phyloP scores from a whole-genome alignment of 805 yeast genomes.

The Metschnikowia shivogae region DNA sequence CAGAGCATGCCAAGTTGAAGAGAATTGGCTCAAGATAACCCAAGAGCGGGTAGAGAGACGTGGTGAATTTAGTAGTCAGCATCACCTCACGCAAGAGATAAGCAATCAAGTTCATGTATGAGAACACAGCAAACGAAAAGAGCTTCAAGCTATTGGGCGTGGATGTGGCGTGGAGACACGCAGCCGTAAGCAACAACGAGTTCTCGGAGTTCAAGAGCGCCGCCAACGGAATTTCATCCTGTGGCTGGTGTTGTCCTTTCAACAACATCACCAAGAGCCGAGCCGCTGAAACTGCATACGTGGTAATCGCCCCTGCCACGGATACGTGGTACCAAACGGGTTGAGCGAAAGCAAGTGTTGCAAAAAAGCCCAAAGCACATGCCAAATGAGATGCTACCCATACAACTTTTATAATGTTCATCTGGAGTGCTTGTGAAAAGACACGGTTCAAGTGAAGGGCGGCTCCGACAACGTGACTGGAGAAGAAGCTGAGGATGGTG shows the following conservation, averaged over 20 bases:
- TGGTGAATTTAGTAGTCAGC: constrained; percentile 10
- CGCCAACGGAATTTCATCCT: constrained; percentile 18
- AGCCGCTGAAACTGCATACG: constrained; percentile 12
- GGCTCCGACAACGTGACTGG: too few species aligned
- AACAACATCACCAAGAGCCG: constrained; percentile 10
- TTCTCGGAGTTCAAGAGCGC: constrained; percentile 27
- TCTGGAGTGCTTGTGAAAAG: constrained; percentile 1
- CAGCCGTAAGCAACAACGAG: constrained; percentile 22
- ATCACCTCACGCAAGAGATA: constrained; percentile 16
- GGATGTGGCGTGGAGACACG: constrained; percentile 21
- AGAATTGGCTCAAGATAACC: constrained; percentile 15
- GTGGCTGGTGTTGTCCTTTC: constrained; percentile 1
- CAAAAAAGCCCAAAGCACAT: constrained; percentile 12
- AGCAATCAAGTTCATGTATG: constrained; percentile 24
- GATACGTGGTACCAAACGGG: constrained; percentile 10
- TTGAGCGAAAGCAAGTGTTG: constrained; percentile 3
- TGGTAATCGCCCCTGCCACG: constrained; percentile 13
- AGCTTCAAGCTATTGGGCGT: constrained; percentile 20
- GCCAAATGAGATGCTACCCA: constrained; percentile 13
- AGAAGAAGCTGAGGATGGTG: too few species aligned
- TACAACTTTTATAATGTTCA: constrained; percentile 8
- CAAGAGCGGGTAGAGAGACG: constrained; percentile 13
- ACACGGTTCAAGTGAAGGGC: neutral
- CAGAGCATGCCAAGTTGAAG: constrained; percentile 13
- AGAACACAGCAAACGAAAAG: constrained; percentile 25